Evolutionary conservation across 2,329 filamentous ascomycete genomes (phyloP), one percentile per base, ranked within the genome.

Genomic region (Arthrobotrys conoides): DNA sequence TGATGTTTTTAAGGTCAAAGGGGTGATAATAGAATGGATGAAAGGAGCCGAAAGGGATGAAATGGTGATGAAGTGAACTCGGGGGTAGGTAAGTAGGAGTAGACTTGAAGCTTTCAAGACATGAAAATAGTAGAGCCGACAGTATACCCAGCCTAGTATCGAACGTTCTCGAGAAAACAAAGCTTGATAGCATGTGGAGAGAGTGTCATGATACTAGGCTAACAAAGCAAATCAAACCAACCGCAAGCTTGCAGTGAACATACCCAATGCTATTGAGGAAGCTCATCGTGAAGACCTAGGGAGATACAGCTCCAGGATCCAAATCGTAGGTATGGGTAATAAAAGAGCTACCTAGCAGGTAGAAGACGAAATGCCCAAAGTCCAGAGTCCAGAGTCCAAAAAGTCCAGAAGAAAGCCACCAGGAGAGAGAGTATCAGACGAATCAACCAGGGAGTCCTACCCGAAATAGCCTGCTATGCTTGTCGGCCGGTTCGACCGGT

Each of bases 231-330:
- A 61, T n/a, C 36, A 10, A 44, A 44, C 36, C 3, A 46, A 38
- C 30, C 30, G 33, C 57, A 48, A 46, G 20, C 51, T 76, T 24
- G 48, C 46, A 59, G 33, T n/a, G 18, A 44, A 77, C 73, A 49
- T 77, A 77, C 73, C 72, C 72, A 71, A 77, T 38, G 46, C 67
- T 71, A 57, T 71, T 71, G 18, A 77, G 59, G 41, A 77, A 77
- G 41, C 59, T 67, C 73, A 77, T 77, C 16, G 41, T 61, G 49
- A 65, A 64, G 55, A 49, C 38, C 44, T 65, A 49, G 49, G 46
- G 27, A 44, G 49, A 16, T 33, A 41, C 41, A 64, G 16, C 22
- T 38, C 38, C 36, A 18, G 38, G 20, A 59, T 41, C 48, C 44
- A 57, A 57, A 22, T 38, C 3, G 16, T 55, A 16, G 9, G 9